Percentiles rank a stretch among this genome's conserved stretches.
phyloP scores from a whole-genome alignment of 129 eudicot genomes.

The Artemisia annua region DNA sequence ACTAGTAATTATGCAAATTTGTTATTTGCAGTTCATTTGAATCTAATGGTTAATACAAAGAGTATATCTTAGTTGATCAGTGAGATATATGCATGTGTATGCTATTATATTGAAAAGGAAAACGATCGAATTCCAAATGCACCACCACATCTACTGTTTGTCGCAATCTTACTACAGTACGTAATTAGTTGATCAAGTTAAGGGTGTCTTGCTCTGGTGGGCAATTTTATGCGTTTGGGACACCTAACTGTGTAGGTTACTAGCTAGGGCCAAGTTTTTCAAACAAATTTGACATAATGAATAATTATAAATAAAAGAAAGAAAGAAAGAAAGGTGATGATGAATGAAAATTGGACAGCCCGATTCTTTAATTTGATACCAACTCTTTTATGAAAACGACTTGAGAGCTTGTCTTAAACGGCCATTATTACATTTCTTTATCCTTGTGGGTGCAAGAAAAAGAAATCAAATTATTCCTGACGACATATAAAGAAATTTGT shows the following conservation, averaged over 20 bases:
- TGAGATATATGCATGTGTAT: too few species aligned
- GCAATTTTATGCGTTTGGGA: slow-evolving; percentile 18
- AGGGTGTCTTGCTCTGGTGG: slow-evolving; percentile 8
- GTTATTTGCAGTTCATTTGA: too few species aligned
- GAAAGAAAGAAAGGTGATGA: slow-evolving; percentile 1
- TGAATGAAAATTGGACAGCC: slow-evolving; percentile 20
- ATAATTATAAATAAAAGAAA: background rate
- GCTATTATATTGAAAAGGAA: too few species aligned
- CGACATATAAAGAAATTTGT: slow-evolving; percentile 10
- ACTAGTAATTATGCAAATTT: too few species aligned
- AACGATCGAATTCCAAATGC: too few species aligned
- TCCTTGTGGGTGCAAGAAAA: slow-evolving; percentile 14
- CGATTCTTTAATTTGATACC: slow-evolving; percentile 20
- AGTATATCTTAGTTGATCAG: too few species aligned
- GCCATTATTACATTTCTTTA: slow-evolving; percentile 34
- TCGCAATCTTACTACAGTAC: background rate
- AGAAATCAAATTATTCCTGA: slow-evolving; percentile 13
- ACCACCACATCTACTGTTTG: too few species aligned
- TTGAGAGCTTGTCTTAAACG: slow-evolving; percentile 35
- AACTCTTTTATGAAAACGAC: slow-evolving; percentile 38
- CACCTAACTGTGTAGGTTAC: slow-evolving; percentile 15
- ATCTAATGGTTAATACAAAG: too few species aligned
- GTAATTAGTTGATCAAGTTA: background rate
- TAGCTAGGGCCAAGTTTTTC: slow-evolving; percentile 14
- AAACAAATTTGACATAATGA: slow-evolving; percentile 19